Evolutionary conservation across 2,329 filamentous ascomycete genomes (phyloP).

Genomic region (Aspergillus flavus): DNA sequence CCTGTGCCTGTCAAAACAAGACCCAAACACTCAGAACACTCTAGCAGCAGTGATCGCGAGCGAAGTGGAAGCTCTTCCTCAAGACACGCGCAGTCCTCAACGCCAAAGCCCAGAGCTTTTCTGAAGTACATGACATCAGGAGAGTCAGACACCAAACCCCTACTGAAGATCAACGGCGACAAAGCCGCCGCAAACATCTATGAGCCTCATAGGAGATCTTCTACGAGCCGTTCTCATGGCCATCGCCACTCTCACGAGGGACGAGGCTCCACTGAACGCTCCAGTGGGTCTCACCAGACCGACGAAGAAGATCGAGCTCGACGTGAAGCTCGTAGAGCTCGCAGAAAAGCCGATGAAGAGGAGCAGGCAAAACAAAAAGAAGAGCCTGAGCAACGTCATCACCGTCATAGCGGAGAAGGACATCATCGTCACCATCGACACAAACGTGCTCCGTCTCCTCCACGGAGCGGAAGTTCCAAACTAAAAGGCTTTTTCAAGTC

Average conservation of each 20-base stretch:
- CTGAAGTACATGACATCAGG: slow-evolving; percentile 43
- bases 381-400: slow-evolving; percentile 26
- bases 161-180: slow-evolving; percentile 40
- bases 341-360: slow-evolving; percentile 25
- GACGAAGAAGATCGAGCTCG: slow-evolving; percentile 34
- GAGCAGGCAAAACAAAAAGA: slow-evolving; percentile 23
- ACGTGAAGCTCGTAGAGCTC: slow-evolving; percentile 25
- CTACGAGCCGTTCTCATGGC: slow-evolving; percentile 31
- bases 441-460: slow-evolving; percentile 31
- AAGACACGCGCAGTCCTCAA: slow-evolving; percentile 25
- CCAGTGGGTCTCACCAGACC: slow-evolving; percentile 29
- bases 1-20: slow-evolving; percentile 20
- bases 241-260: slow-evolving; percentile 31
- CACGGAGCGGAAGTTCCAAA: slow-evolving; percentile 30
- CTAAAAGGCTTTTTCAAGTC: slow-evolving; percentile 35
- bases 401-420: slow-evolving; percentile 24
- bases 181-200: slow-evolving; percentile 34
- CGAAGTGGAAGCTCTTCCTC: slow-evolving; percentile 31
- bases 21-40: slow-evolving; percentile 27
- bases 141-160: slow-evolving; percentile 44
- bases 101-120: slow-evolving; percentile 31
- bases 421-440: slow-evolving; percentile 32
- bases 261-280: slow-evolving; percentile 27
- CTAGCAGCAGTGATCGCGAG: slow-evolving; percentile 28
- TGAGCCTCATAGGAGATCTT: slow-evolving; percentile 35